A percentile compares a stretch with the other conserved stretches of the same genome.
These are phyloP conservation scores for Selaginella moellendorffii DNA, from an alignment of 75 land plant species.

Conservation along the genomic window DNA sequence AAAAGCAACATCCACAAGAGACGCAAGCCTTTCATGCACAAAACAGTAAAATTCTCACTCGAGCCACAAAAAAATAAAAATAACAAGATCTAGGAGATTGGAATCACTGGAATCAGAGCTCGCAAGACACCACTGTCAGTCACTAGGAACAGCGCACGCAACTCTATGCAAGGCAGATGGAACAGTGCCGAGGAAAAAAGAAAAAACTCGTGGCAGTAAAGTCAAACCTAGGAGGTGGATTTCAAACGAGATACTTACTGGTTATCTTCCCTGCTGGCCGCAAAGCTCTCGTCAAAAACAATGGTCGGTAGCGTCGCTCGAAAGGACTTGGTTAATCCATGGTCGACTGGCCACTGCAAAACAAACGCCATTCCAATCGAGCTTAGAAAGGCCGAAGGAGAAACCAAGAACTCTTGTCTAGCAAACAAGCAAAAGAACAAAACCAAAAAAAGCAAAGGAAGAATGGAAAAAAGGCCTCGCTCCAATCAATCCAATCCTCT, in stretches of 20 bases:
- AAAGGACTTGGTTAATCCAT: conserved; percentile 17
- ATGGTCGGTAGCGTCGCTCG: conserved; percentile 11
- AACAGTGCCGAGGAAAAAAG: not conserved
- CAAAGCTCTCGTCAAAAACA: conserved; percentile 13
- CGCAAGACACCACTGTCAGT: not conserved
- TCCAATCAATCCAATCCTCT: too few relatives aligned
- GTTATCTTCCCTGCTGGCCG: not conserved
- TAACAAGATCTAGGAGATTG: not conserved
- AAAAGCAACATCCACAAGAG: too few relatives aligned
- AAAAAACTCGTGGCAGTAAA: not conserved
- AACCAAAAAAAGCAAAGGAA: too few relatives aligned
- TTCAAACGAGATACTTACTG: conserved; percentile 11
- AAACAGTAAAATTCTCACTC: too few relatives aligned
- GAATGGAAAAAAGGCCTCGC: too few relatives aligned
- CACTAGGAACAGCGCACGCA: not conserved
- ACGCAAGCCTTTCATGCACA: too few relatives aligned
- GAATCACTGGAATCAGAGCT: not conserved
- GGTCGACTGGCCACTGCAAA: conserved; percentile 9
- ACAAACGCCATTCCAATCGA: too few relatives aligned
- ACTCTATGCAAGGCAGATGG: not conserved
- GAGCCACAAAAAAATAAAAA: not conserved
- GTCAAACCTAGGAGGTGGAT: not conserved
- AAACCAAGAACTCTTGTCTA: too few relatives aligned
- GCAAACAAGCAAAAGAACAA: too few relatives aligned
- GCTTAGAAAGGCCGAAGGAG: too few relatives aligned